Evolutionary conservation across 306 rosid genomes (phyloP).

Genomic region (Carpinus fangiana): DNA sequence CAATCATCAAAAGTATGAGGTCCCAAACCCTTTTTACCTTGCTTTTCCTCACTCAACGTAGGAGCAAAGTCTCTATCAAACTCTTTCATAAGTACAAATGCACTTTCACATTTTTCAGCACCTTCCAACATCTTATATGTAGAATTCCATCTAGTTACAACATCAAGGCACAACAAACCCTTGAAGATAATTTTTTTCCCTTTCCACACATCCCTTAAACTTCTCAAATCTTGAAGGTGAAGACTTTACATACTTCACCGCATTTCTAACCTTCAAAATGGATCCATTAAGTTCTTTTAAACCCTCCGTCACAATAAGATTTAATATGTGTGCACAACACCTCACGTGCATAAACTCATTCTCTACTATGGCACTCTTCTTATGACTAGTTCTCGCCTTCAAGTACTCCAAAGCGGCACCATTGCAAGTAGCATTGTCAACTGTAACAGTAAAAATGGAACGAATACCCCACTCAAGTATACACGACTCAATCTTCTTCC

Average conservation of each 20-base stretch:
- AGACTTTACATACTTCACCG: too few relatives aligned
- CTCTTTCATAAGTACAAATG: background rate
- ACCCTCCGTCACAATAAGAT: background rate
- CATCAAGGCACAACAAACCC: background rate
- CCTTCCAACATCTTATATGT: conserved; percentile 9
- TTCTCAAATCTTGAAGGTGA: too few relatives aligned
- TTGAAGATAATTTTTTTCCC: background rate
- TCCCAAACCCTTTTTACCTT: background rate
- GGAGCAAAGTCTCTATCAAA: background rate
- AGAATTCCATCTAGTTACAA: conserved; percentile 8
- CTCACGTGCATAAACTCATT: background rate
- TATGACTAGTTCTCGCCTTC: background rate
- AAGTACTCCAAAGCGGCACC: background rate
- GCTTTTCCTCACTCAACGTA: background rate
- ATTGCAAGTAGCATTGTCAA: background rate
- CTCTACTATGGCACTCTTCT: background rate
- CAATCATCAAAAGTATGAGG: too few relatives aligned
- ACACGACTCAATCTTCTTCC: conserved; percentile 9
- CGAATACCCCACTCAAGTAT: conserved; percentile 8
- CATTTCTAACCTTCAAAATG: too few relatives aligned
- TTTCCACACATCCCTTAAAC: too few relatives aligned
- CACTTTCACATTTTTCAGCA: too few relatives aligned
- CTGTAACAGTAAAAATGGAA: background rate
- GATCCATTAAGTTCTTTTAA: too few relatives aligned
- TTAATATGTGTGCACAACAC: conserved; percentile 7